A percentile compares a stretch with the other conserved stretches of the same genome.
These are phyloP conservation scores for Bipolaris zeicola DNA, from an alignment of 2,329 filamentous ascomycete genomes.

Conservation along the genomic window DNA sequence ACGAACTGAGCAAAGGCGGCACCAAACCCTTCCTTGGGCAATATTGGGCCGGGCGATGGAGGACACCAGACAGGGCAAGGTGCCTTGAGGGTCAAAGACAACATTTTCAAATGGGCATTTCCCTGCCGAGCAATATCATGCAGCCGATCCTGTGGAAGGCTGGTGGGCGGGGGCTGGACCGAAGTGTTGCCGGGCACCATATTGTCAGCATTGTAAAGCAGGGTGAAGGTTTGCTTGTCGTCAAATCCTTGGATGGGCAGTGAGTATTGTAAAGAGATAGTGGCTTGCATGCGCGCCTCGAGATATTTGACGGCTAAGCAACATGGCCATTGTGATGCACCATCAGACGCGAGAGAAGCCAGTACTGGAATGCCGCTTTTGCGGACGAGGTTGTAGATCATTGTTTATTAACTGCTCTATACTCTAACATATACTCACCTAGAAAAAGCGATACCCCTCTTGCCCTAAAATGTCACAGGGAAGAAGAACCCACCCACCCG, in stretches of 20 bases:
- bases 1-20: constrained; percentile 11
- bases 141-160: constrained; percentile 10
- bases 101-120: constrained; percentile 16
- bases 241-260: constrained; percentile 11
- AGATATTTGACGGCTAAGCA: constrained; percentile 19
- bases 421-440: constrained; percentile 19
- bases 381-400: constrained; percentile 8
- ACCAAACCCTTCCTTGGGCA: constrained; percentile 10
- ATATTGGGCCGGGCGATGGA: neutral
- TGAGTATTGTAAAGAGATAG: constrained; percentile 16
- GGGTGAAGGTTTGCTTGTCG: constrained; percentile 19
- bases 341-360: constrained; percentile 12
- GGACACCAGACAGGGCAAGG: constrained; percentile 19
- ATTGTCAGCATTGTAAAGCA: constrained; percentile 27
- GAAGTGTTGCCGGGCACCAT: constrained; percentile 16
- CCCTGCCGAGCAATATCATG: constrained; percentile 15
- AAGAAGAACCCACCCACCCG: constrained; percentile 22
- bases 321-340: constrained; percentile 12
- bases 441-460: constrained; percentile 9
- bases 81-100: constrained; percentile 9
- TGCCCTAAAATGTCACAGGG: neutral
- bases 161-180: constrained; percentile 3
- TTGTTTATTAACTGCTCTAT: constrained; percentile 11
- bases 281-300: constrained; percentile 15
- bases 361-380: constrained; percentile 19